A percentile compares a stretch with the other conserved stretches of the same genome.
Evolutionary conservation across 352 stramenopile species (phyloP).

Genomic region (Globisporangium spiculum): DNA sequence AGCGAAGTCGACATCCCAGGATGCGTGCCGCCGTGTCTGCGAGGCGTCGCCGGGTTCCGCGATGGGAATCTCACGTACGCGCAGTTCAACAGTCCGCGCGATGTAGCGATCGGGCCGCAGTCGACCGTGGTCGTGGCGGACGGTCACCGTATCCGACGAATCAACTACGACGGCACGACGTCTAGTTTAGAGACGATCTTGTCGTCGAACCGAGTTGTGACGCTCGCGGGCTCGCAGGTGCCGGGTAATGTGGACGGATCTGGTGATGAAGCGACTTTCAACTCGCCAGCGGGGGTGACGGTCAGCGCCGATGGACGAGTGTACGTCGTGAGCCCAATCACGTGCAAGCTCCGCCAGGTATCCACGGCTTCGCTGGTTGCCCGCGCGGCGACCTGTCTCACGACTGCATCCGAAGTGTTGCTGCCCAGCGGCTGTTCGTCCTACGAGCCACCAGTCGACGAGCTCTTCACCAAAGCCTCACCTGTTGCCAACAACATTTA

Average conservation of each 20-base stretch:
- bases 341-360: conserved; percentile 88
- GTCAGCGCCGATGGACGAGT: conserved; percentile 84
- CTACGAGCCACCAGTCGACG: conserved; percentile 92
- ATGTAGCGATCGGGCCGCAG: conserved; percentile 82
- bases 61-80: conserved; percentile 87
- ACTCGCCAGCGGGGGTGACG: conserved; percentile 84
- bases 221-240: conserved; percentile 82
- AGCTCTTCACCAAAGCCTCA: conserved; percentile 76
- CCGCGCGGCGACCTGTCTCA: conserved; percentile 68
- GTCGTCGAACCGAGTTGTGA: conserved; percentile 80
- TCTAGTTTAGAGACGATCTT: conserved; percentile 67
- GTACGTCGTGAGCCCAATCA: conserved; percentile 89
- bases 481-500: conserved; percentile 89
- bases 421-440: conserved; percentile 92
- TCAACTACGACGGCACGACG: conserved; percentile 66
- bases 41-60: conserved; percentile 81
- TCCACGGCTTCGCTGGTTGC: conserved; percentile 69
- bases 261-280: conserved; percentile 86
- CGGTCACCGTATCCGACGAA: conserved; percentile 80
- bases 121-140: conserved; percentile 90
- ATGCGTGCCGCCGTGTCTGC: conserved; percentile 88
- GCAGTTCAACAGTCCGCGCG: conserved; percentile 91
- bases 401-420: conserved; percentile 78
- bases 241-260: conserved; percentile 81
- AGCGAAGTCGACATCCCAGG: conserved; percentile 72